Conservation (phyloP, 73 alveolate species). For the Paramecium sexaurelia region DNA sequence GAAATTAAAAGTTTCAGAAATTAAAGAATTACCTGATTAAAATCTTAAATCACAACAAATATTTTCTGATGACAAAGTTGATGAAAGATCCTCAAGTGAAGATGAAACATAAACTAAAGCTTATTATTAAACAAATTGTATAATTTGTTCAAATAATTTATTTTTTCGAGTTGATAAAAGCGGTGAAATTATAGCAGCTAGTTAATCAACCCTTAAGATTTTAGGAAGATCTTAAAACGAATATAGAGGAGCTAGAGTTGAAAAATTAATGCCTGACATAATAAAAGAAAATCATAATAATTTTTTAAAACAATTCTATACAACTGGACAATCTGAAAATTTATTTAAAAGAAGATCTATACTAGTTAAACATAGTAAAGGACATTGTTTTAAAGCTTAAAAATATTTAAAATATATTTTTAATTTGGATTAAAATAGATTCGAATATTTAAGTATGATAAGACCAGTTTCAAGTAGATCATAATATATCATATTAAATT, state of each 20-base stretch:
- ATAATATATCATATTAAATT: background rate
- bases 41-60: background rate
- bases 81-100: slow-evolving; percentile 33
- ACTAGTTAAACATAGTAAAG: background rate
- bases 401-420: background rate
- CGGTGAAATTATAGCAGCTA: background rate
- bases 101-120: background rate
- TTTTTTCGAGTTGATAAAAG: background rate
- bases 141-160: background rate
- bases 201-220: background rate
- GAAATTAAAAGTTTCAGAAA: background rate
- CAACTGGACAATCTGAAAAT: background rate
- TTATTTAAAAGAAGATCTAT: background rate
- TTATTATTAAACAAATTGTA: background rate
- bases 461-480: background rate
- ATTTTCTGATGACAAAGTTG: background rate
- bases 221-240: background rate
- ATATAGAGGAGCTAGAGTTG: background rate
- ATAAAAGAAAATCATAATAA: background rate
- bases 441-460: background rate
- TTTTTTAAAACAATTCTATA: background rate
- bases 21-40: slow-evolving; percentile 1
- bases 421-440: background rate
- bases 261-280: background rate
- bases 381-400: background rate